Evolutionary conservation across 768 basidiomycete species (phyloP), one percentile per base, ranked within the genome.

Genomic region (Pulveroboletus sp.): DNA sequence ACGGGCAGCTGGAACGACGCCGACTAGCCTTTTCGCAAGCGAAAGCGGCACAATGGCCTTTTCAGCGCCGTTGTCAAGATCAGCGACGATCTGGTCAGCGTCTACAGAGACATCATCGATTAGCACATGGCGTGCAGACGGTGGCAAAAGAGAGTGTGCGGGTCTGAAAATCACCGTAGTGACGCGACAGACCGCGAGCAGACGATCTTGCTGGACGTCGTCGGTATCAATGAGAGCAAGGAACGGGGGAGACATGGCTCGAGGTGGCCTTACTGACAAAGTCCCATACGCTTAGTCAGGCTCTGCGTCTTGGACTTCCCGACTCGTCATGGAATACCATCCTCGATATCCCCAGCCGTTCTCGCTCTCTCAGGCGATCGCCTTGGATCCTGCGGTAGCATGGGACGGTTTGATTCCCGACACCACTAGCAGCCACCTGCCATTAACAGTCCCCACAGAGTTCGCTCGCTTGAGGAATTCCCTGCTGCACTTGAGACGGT

Each of bases 281-380:
- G 14, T 21, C 35, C 8, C 24, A 3, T 17, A 28, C 21, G 60
- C 61, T 65, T 63, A 65, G 63, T 63, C 55, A 57, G 39, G 11
- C 47, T 40, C 26, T 2, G 5, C 33, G 13, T 42, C 33, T 26
- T 38, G 15, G 31, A 35, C 30, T 4, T 2, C 32, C 28, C 38
- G 21, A 21, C 21, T 21, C 7, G n/a, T 7, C 36, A 85, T 87
- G 84, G 82, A 86, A 39, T 88, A 81, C 66, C 71, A 56, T 41
- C 84, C 86, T 32, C 80, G 77, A 37, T 81, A 85, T 67, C 55
- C 73, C 9, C 89, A 93, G 57, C 90, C 89, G 1, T 93, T 91
- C 66, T 80, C 86, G 6, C 63, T 89, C 31, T 60, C 69, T 31
- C 78, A 90, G 57, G 89, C 86, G 0, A 68, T 79, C 28, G 70